Percentiles rank a stretch among this genome's conserved stretches.
Evolutionary conservation across 148 eudicot species (phyloP).

Genomic region (Rhododendron henanense): DNA sequence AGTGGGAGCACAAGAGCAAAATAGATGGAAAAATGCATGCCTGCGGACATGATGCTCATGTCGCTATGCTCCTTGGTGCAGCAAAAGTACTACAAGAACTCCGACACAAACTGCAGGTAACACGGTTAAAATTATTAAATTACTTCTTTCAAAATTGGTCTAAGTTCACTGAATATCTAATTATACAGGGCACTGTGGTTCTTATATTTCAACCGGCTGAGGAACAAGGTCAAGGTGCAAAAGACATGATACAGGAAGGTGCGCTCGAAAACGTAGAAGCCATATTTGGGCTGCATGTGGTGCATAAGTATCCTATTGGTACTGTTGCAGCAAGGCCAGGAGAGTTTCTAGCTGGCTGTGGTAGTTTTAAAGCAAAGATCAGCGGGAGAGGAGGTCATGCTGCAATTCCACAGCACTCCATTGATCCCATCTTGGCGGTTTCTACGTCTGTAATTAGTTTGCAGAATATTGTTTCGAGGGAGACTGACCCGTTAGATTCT

Average conservation of each 20-base stretch:
- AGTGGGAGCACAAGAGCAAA: constrained; percentile 48
- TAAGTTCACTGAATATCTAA: neutral
- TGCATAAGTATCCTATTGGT: constrained; percentile 20
- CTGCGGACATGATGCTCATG: constrained; percentile 50
- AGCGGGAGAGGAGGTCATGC: constrained; percentile 28
- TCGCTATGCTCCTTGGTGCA: constrained; percentile 50
- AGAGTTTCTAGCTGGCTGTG: constrained; percentile 36
- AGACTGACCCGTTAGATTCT: constrained; percentile 38
- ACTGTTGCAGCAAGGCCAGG: constrained; percentile 30
- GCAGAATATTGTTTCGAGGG: constrained; percentile 40
- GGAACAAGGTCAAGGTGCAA: constrained; percentile 40
- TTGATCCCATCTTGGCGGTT: constrained; percentile 41
- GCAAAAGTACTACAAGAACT: constrained; percentile 32
- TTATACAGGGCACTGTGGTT: constrained; percentile 33
- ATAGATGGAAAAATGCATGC: constrained; percentile 49
- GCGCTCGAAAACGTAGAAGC: constrained; percentile 30
- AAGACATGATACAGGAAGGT: constrained; percentile 29
- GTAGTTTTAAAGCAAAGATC: constrained; percentile 33
- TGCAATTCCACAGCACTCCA: constrained; percentile 18
- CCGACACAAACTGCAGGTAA: constrained; percentile 25
- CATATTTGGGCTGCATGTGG: constrained; percentile 30
- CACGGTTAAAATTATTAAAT: neutral
- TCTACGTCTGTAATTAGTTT: constrained; percentile 33
- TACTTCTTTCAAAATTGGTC: neutral
- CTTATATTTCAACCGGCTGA: constrained; percentile 43